Evolutionary conservation across 1,284 basidiomycete species (phyloP).

Genomic region (Cryptococcus sp.): DNA sequence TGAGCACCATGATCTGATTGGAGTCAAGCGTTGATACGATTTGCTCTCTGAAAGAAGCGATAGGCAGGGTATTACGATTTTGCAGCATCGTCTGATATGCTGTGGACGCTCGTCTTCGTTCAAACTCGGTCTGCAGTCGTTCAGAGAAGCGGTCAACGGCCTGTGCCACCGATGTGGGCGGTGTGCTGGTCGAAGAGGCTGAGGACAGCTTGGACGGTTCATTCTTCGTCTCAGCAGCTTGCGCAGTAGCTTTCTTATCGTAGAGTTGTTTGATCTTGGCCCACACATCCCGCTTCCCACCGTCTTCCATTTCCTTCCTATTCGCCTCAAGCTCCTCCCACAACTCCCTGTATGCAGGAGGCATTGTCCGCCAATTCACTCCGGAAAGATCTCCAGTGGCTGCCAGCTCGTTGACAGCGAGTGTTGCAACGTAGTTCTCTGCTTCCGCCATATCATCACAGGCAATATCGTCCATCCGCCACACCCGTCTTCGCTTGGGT

Average conservation of each 20-base stretch:
- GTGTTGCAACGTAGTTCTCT: slow-evolving; percentile 84
- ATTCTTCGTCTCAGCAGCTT: background rate
- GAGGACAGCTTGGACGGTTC: background rate
- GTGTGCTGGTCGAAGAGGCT: background rate
- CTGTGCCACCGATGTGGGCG: background rate
- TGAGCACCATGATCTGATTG: slow-evolving; percentile 88
- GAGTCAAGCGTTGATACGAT: slow-evolving; percentile 73
- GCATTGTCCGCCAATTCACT: slow-evolving; percentile 61
- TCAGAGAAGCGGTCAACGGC: slow-evolving; percentile 20
- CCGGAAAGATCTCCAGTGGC: slow-evolving; percentile 51
- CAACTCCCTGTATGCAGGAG: slow-evolving; percentile 79
- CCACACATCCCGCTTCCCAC: slow-evolving; percentile 70
- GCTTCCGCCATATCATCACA: slow-evolving; percentile 78
- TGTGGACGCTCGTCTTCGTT: slow-evolving; percentile 61
- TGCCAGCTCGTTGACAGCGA: slow-evolving; percentile 76
- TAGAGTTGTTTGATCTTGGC: slow-evolving; percentile 59
- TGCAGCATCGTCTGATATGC: slow-evolving; percentile 71
- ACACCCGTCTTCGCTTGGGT: slow-evolving; percentile 63
- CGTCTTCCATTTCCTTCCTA: slow-evolving; percentile 66
- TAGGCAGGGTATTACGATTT: slow-evolving; percentile 79
- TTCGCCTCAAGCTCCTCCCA: slow-evolving; percentile 86
- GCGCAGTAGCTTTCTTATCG: slow-evolving; percentile 13
- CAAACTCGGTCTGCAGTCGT: slow-evolving; percentile 62
- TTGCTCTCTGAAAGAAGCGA: slow-evolving; percentile 75
- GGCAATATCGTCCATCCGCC: slow-evolving; percentile 81